Evolutionary conservation across 495 filamentous ascomycete genomes (phyloP).

Genomic region (Penicillium atrosanguineum): DNA sequence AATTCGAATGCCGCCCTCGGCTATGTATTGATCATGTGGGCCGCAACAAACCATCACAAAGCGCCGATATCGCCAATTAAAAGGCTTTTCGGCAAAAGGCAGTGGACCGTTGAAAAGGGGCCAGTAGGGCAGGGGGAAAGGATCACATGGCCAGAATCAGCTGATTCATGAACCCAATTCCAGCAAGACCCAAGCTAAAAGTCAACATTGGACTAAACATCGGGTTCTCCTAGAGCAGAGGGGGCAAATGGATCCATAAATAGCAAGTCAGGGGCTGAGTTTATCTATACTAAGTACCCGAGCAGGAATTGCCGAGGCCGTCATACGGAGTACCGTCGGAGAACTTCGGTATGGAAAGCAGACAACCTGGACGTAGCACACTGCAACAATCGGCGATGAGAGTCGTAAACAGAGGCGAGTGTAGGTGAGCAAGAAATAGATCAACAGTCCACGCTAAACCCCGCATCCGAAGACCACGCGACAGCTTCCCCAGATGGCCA

Average conservation of each 20-base stretch:
- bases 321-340: background rate
- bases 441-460: slow-evolving; percentile 16
- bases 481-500: slow-evolving; percentile 29
- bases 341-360: background rate
- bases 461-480: slow-evolving; percentile 29
- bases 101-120: background rate
- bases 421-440: background rate
- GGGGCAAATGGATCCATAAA: background rate
- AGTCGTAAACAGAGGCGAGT: background rate
- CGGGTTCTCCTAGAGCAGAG: background rate
- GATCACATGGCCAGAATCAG: background rate
- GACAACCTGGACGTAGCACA: background rate
- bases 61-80: background rate
- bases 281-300: too few relatives aligned
- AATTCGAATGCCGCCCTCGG: too few relatives aligned
- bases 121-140: background rate
- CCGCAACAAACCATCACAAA: too few relatives aligned
- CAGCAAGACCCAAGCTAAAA: background rate
- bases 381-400: background rate
- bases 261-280: background rate
- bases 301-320: too few relatives aligned
- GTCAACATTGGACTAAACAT: background rate
- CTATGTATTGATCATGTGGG: too few relatives aligned
- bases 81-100: background rate
- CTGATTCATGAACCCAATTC: background rate